Percentiles rank a stretch among this genome's conserved stretches.
phyloP scores from a whole-genome alignment of 2,329 filamentous ascomycete genomes.

The Cercospora nicotianae region DNA sequence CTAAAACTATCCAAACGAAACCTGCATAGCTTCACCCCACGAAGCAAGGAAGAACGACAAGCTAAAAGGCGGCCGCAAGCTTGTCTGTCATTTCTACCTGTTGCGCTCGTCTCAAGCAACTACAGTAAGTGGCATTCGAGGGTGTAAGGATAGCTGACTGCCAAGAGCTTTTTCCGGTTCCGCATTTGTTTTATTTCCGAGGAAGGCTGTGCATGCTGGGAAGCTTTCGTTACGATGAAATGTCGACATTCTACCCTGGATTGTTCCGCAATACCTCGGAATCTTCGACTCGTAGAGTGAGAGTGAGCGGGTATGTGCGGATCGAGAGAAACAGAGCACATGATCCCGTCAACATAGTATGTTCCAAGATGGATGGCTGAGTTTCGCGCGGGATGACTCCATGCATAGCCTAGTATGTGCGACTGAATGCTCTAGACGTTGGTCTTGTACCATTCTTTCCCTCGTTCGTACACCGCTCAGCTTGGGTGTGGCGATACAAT shows the following conservation, averaged over 20 bases:
- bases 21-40: background rate
- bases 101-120: background rate
- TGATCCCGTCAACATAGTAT: background rate
- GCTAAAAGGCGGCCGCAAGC: background rate
- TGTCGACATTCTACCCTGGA: background rate
- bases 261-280: background rate
- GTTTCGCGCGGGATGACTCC: background rate
- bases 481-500: background rate
- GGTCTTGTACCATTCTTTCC: background rate
- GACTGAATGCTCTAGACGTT: background rate
- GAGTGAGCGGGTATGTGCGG: background rate
- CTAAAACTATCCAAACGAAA: background rate
- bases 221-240: background rate
- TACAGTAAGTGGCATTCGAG: background rate
- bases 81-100: background rate
- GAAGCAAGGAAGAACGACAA: background rate
- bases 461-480: background rate
- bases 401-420: background rate
- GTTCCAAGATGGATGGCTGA: background rate
- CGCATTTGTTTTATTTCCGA: background rate
- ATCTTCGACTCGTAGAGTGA: too few species aligned
- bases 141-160: background rate
- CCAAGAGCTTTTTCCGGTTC: background rate
- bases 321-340: background rate
- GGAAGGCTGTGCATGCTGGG: background rate